Evolutionary conservation across 768 basidiomycete species (phyloP), one percentile per base, ranked within the genome.

Genomic region (Russula sp.): DNA sequence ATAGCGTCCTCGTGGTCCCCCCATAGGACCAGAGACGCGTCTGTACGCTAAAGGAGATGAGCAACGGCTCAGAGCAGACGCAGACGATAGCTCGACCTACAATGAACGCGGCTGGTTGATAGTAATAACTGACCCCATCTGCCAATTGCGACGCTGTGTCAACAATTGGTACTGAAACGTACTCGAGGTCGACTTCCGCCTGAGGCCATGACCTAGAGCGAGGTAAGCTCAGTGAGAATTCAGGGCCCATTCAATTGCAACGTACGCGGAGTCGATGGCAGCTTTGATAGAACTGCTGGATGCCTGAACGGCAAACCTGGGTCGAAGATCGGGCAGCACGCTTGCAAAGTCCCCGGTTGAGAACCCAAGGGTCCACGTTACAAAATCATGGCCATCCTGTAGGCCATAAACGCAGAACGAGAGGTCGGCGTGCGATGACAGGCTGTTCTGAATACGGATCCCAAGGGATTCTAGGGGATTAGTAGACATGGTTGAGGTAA

Each of bases 1-100:
- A 45, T 25, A 0, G 1, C 0, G 0, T 52, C 46, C 4, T 48
- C 56, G 16, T 20, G 1, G n/a, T 65, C 56, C 0, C 22, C 38
- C 64, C 64, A 65, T 10, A 65, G 25, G 7, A 58, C 46, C 0
- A 65, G 46, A 2, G 43, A 43, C 1, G 3, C 2, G 20, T 65
- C 61, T 1, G 29, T n/a, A 9, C 64, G 64, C 64, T 65, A 5
- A 20, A 49, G 18, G 39, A 25, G 52, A 48, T 63, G 3, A 63
- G 62, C 34, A 35, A 42, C 22, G 39, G 14, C 34, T 22, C 38
- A 56, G 20, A 10, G 32, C 6, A 1, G 11, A 39, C 7, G 32
- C 6, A 1, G 11, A 39, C 7, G n/a, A 14, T 18, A 32, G 18
- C 14, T 42, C 11, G 9, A 48, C 62, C 25, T 63, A 63, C 62